A percentile compares a stretch with the other conserved stretches of the same genome.
Evolutionary conservation across 768 basidiomycete species (phyloP).

Genomic region (Hirschioporus abietinus): DNA sequence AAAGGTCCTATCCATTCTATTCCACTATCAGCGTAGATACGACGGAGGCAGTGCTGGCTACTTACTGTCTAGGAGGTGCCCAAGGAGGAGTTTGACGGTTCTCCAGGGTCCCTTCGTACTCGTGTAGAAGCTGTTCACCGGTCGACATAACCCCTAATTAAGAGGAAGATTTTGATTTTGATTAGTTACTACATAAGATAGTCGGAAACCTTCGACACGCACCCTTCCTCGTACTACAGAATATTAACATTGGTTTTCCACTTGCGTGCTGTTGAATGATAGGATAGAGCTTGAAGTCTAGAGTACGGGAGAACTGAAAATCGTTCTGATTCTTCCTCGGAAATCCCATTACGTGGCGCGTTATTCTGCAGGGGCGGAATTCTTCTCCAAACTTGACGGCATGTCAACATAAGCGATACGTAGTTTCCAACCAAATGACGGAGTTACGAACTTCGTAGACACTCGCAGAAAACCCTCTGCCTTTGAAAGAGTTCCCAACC

Average conservation of each 20-base stretch:
- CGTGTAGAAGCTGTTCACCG: conserved; percentile 72
- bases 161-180: conserved; percentile 7
- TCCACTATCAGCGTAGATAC: conserved; percentile 9
- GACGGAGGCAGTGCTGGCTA: neutral
- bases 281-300: conserved; percentile 70
- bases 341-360: conserved; percentile 67
- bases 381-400: conserved; percentile 80
- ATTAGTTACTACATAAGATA: neutral
- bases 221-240: conserved; percentile 88
- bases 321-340: conserved; percentile 67
- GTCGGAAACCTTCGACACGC: conserved; percentile 6
- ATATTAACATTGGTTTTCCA: conserved; percentile 84
- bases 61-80: conserved; percentile 53
- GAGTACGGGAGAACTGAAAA: conserved; percentile 63
- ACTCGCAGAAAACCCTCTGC: conserved; percentile 37
- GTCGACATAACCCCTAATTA: conserved; percentile 42
- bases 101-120: conserved; percentile 54
- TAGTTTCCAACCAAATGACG: neutral
- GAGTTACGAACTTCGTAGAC: conserved; percentile 57
- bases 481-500: conserved; percentile 52
- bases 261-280: conserved; percentile 67
- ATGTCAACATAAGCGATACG: neutral
- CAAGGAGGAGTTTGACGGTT: conserved; percentile 57
- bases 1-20: conserved; percentile 53
- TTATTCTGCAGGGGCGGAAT: conserved; percentile 81